These are phyloP conservation scores for Darksidea phi DNA, from an alignment of 495 filamentous ascomycete genomes.

Conservation along the genomic window DNA sequence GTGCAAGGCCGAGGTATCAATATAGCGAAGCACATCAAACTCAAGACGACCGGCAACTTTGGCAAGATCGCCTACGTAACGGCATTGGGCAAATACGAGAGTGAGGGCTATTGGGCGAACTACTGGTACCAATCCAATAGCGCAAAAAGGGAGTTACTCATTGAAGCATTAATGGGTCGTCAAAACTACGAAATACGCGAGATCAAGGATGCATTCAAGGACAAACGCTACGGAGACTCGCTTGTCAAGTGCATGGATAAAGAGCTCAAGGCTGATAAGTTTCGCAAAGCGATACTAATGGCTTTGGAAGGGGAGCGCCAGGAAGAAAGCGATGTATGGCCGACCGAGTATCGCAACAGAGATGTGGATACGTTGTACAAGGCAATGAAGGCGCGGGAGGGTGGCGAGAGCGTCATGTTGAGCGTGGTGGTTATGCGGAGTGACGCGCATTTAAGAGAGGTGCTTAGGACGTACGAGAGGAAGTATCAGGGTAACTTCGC, in stretches of 20 bases:
- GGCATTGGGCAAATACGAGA: constrained; percentile 88
- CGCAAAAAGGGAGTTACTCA: constrained; percentile 63
- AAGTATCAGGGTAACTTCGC: constrained; percentile 75
- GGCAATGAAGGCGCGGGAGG: constrained; percentile 69
- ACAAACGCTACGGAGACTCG: constrained; percentile 86
- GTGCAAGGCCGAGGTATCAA: constrained; percentile 70
- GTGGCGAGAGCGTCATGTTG: constrained; percentile 90
- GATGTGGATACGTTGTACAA: constrained; percentile 72
- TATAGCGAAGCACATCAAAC: constrained; percentile 91
- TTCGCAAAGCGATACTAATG: constrained; percentile 82
- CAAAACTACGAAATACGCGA: constrained; percentile 80
- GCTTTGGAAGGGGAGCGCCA: constrained; percentile 79
- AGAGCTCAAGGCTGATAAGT: constrained; percentile 88
- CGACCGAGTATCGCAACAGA: constrained; percentile 54
- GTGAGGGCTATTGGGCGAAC: constrained; percentile 96
- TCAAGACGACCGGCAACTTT: constrained; percentile 71
- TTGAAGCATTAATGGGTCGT: constrained; percentile 87
- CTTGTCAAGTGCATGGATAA: constrained; percentile 83
- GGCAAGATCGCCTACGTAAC: constrained; percentile 89
- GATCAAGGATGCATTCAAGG: constrained; percentile 90
- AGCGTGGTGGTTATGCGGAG: constrained; percentile 74
- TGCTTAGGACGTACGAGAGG: constrained; percentile 70
- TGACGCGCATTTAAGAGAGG: constrained; percentile 77
- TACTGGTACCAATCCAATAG: constrained; percentile 84
- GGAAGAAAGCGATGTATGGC: constrained; percentile 64